phyloP scores from a whole-genome alignment of 1,139 yeast species.

The Pichia terricola region DNA sequence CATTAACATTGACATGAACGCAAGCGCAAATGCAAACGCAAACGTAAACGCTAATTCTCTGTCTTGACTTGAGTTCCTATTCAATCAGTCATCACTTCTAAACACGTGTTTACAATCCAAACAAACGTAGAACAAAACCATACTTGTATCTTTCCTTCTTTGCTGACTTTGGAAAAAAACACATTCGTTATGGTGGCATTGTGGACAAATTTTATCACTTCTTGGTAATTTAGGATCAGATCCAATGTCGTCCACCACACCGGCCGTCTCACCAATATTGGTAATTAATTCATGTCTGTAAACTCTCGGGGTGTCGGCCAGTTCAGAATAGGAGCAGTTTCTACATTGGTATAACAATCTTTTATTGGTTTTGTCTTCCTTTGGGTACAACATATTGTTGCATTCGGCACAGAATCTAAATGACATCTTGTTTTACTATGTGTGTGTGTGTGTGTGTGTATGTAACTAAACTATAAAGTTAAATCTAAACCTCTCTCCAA shows the following conservation, averaged over 20 bases:
- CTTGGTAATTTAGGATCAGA: constrained; percentile 94
- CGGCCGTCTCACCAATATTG: constrained; percentile 90
- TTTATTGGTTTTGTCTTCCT: constrained; percentile 72
- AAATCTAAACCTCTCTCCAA: no score
- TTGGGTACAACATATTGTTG: constrained; percentile 98
- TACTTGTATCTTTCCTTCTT: constrained; percentile 86
- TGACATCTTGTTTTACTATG: constrained; percentile 43
- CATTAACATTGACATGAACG: no score
- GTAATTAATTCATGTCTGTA: constrained; percentile 90
- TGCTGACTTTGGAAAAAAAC: constrained; percentile 97
- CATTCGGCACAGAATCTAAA: constrained; percentile 89
- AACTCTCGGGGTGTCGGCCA: constrained; percentile 82
- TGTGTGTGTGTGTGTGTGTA: no score
- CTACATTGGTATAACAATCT: constrained; percentile 86
- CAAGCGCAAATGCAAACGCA: no score
- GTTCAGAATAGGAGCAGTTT: constrained; percentile 88
- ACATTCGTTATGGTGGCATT: constrained; percentile 78
- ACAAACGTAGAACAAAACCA: constrained; percentile 93
- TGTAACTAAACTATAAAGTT: no score
- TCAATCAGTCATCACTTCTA: constrained; percentile 18
- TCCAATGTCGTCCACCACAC: constrained; percentile 94
- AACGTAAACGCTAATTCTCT: no score
- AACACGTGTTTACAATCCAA: constrained; percentile 76
- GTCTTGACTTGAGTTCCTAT: no score
- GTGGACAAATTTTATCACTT: constrained; percentile 87